Evolutionary conservation across 495 filamentous ascomycete species (phyloP).

Genomic region (Penicillium pancosmium): DNA sequence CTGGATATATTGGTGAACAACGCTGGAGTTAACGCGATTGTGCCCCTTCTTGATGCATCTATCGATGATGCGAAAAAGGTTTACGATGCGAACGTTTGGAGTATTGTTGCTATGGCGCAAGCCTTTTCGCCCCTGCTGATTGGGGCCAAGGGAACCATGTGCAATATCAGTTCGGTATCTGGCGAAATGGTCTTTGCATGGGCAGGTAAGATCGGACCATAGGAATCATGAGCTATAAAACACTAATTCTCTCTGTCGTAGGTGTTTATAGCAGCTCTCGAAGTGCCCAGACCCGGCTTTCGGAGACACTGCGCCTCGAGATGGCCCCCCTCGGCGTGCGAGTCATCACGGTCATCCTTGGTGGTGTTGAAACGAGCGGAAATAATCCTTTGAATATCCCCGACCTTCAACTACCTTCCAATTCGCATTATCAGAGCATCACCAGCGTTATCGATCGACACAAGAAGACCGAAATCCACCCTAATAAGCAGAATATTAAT

Average conservation of each 20-base stretch:
- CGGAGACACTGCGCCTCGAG: slow-evolving; percentile 38
- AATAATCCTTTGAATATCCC: slow-evolving; percentile 20
- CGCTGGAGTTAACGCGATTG: neutral
- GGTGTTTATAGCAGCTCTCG: slow-evolving; percentile 23
- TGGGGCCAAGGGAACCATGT: slow-evolving; percentile 52
- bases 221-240: neutral
- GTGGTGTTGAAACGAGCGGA: slow-evolving; percentile 23
- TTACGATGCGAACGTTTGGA: slow-evolving; percentile 66
- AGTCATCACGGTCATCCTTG: slow-evolving; percentile 27
- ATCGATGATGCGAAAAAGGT: slow-evolving; percentile 54
- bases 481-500: slow-evolving; percentile 24
- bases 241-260: neutral
- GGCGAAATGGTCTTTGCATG: slow-evolving; percentile 19
- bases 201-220: neutral
- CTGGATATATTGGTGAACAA: slow-evolving; percentile 1
- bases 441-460: slow-evolving; percentile 20
- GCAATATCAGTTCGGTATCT: slow-evolving; percentile 57
- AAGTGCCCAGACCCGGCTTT: slow-evolving; percentile 22
- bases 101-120: slow-evolving; percentile 56
- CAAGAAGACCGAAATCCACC: slow-evolving; percentile 22
- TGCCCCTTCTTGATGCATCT: slow-evolving; percentile 51
- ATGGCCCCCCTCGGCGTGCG: slow-evolving; percentile 36
- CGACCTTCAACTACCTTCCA: slow-evolving; percentile 19
- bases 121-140: slow-evolving; percentile 57
- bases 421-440: slow-evolving; percentile 25